These are phyloP conservation scores for Ogataea trehaloabstinens DNA, from an alignment of 805 yeast genomes.

Conservation along the genomic window DNA sequence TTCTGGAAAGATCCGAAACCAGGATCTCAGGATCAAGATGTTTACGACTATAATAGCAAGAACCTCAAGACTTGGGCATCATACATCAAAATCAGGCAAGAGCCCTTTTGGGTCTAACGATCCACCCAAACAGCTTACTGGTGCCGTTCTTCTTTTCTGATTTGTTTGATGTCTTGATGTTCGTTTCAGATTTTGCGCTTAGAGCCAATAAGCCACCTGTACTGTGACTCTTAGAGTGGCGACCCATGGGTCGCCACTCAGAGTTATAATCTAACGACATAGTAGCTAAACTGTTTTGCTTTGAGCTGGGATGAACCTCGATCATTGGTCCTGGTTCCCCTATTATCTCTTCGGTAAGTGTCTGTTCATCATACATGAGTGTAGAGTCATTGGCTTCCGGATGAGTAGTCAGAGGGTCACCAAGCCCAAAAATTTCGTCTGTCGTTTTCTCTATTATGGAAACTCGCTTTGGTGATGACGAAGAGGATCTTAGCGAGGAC, in stretches of 20 bases:
- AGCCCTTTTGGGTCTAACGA: slow-evolving; percentile 14
- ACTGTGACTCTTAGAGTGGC: slow-evolving; percentile 16
- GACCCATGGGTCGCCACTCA: not conserved
- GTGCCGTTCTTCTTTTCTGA: slow-evolving; percentile 2
- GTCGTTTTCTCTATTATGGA: slow-evolving; percentile 29
- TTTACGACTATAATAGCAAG: too few species aligned
- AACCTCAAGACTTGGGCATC: too few species aligned
- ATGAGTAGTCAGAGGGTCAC: slow-evolving; percentile 3
- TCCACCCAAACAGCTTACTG: slow-evolving; percentile 15
- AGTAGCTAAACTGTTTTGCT: slow-evolving; percentile 5
- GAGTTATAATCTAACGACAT: slow-evolving; percentile 1
- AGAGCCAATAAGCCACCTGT: slow-evolving; percentile 7
- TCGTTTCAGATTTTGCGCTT: not conserved
- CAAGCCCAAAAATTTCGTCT: slow-evolving; percentile 26
- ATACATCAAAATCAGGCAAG: slow-evolving; percentile 3
- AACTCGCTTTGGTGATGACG: slow-evolving; percentile 13
- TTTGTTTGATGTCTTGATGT: slow-evolving; percentile 1
- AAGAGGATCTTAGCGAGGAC: slow-evolving; percentile 22
- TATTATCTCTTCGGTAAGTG: slow-evolving; percentile 25
- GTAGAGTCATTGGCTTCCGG: slow-evolving; percentile 22
- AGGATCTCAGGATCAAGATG: too few species aligned
- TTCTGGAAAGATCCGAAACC: too few species aligned
- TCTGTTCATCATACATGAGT: slow-evolving; percentile 25
- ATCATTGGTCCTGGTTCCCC: slow-evolving; percentile 38
- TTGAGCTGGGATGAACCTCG: slow-evolving; percentile 9